These are phyloP conservation scores for Vigna trinervia DNA, from an alignment of 306 rosid species.

Conservation along the genomic window DNA sequence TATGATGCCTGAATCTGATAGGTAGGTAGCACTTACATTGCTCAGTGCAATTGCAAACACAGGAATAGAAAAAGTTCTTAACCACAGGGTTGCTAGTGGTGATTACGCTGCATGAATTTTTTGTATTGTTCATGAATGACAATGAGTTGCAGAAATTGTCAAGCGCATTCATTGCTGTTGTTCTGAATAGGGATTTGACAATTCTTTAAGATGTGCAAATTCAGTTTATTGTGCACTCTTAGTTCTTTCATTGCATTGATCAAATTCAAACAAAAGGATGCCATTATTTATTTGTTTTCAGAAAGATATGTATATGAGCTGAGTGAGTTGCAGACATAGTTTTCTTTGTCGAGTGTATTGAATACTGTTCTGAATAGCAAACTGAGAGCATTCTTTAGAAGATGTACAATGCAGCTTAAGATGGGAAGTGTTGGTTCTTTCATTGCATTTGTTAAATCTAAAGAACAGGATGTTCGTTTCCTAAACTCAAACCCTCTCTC, in stretches of 20 bases:
- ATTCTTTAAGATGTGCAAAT: conserved; percentile 14
- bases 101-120: conserved; percentile 24
- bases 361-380: not conserved
- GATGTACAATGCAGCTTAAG: not conserved
- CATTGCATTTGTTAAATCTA: conserved; percentile 10
- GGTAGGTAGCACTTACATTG: conserved; percentile 3
- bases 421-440: not conserved
- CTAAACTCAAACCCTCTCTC: not conserved
- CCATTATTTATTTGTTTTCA: not conserved
- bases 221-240: conserved; percentile 8
- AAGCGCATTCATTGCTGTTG: conserved; percentile 15
- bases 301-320: not conserved
- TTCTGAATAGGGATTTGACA: conserved; percentile 18
- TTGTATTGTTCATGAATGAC: conserved; percentile 23
- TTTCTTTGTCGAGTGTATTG: conserved; percentile 2
- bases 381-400: not conserved
- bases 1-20: conserved; percentile 6
- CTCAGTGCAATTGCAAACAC: conserved; percentile 25
- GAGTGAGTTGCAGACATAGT: conserved; percentile 18
- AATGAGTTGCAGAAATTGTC: conserved; percentile 23
- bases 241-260: conserved; percentile 23
- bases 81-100: conserved; percentile 30
- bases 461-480: not conserved
- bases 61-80: conserved; percentile 4
- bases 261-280: conserved; percentile 15